Evolutionary conservation across 2,329 filamentous ascomycete species (phyloP), one percentile per base, ranked within the genome.

Genomic region (Talaromyces funiculosus): DNA sequence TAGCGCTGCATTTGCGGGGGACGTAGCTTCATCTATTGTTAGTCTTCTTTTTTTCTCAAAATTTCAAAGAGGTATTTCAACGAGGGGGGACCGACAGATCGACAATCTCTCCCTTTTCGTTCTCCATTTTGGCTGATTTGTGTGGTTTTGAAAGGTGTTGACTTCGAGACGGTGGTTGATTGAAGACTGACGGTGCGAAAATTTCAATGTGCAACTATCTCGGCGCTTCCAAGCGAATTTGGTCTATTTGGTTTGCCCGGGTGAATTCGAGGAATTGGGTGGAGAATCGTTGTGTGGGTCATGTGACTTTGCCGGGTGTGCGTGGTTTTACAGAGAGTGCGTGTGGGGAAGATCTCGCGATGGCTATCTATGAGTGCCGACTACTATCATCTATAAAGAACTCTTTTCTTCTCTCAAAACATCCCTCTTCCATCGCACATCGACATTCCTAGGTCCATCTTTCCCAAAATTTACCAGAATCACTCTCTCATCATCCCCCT

Each of bases 51-150:
- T 54, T n/a, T 29, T 22, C 37, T 10, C 49, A 29, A 12, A 18
- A 18, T 40, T 40, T 40, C n/a, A 47, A 47, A 14, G 22, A 12
- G 20, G 22, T 5, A 24, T 12, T 1, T n/a, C n/a, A n/a, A n/a
- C n/a, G n/a, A n/a, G 2, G 4, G n/a, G 47, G 47, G 1, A 81
- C 88, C 82, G 88, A 96, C 91, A 96, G 92, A 84, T 97, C 93
- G 81, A 97, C 94, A 84, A 97, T 92, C 83, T 97, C 92, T 84
- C 93, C 93, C 84, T 92, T 92, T 86, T 97, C 94, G 92, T 99
- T 99, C 87, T 99, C 94, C 94, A 97, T 99, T 82, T 86, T 92
- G 77, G 72, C 75, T 74, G 72, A 72, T 71, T 74, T 73, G 67
- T 73, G 18, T 54, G 20, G 20, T 47, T 24, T 29, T 45, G 42